Conservation (phyloP, 805 yeast genomes). For the Candida railenensis region DNA sequence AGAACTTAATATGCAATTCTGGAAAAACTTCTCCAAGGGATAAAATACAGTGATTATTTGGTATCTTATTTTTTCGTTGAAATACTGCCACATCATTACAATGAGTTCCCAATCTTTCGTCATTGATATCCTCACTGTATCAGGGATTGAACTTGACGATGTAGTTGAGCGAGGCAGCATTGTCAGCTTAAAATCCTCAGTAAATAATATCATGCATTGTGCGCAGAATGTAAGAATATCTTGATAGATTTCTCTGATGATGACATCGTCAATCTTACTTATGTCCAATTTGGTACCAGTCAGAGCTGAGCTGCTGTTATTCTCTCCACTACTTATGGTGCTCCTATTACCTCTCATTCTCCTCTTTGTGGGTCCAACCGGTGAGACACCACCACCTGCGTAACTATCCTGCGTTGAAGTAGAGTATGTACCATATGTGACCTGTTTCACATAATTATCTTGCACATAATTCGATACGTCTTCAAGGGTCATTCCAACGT, state of each 20-base stretch:
- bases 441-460: conserved; percentile 13
- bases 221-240: conserved; percentile 25
- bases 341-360: conserved; percentile 7
- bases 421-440: not conserved
- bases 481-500: conserved; percentile 26
- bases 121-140: not conserved
- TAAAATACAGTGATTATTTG: conserved; percentile 22
- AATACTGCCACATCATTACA: conserved; percentile 25
- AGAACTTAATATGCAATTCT: not conserved
- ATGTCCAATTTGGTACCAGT: not conserved
- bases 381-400: not conserved
- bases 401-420: not conserved
- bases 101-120: conserved; percentile 21
- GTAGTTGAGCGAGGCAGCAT: not conserved
- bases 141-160: not conserved
- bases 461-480: conserved; percentile 24
- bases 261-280: conserved; percentile 19
- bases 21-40: conserved; percentile 20
- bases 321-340: not conserved
- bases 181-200: conserved; percentile 16
- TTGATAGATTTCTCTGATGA: conserved; percentile 26
- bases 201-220: conserved; percentile 20
- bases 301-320: not conserved
- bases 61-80: conserved; percentile 24
- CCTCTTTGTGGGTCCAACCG: not conserved